Base-by-base conservation (phyloP, 371 early-diverging fungal genomes). In the Syncephalastrum racemosum region DNA sequence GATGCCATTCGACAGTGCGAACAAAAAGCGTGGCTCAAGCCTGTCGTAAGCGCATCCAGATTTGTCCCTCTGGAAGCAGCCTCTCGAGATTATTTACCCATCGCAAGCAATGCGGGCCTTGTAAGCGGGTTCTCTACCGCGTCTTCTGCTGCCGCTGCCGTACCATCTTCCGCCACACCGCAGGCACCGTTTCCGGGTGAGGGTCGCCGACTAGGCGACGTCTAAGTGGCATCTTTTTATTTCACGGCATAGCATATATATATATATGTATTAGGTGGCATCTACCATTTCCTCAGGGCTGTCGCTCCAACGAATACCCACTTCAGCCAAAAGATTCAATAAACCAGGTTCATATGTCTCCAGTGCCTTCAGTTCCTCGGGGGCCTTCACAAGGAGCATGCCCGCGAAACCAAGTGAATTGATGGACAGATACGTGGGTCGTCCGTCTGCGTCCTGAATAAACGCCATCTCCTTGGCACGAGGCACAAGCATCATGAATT, bases 391-490 rank as follows among this genome's bases (percentile, higher is more conserved):
- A 23, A 91, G 66, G 15, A 90, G 48, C 63, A 82, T 59, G 12
- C 92, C 92, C 22, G 88, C 83, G 72, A 86, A 89, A 1, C 83
- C 90, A 24, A 91, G 66, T 0, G 88, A 85, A 55, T 91, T 91
- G 24, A 90, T 63, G 7, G 80, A 75, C 13, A 83, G 56, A 4
- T 62, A 63, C 20, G 62, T 54, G 0, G 60, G 58, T 7, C 60
- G 55, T 16, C 53, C 70, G 0, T 71, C 51, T 12, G 63, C 54
- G 6, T 68, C 54, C 15, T 59, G 56, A 1, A 70, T 44, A 6
- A 52, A 52, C 4, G 63, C 71, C 1, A 14, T 22, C 39, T 85
- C 88, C 31, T 75, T 70, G 24, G 70, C 56, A 25, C 92, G 79
- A 25, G 92, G 90, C 0, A 89, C 81, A 7, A 88, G 66, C 75